phyloP scores from a whole-genome alignment of 176 grass and related monocot species.

The Carex littledalei region DNA sequence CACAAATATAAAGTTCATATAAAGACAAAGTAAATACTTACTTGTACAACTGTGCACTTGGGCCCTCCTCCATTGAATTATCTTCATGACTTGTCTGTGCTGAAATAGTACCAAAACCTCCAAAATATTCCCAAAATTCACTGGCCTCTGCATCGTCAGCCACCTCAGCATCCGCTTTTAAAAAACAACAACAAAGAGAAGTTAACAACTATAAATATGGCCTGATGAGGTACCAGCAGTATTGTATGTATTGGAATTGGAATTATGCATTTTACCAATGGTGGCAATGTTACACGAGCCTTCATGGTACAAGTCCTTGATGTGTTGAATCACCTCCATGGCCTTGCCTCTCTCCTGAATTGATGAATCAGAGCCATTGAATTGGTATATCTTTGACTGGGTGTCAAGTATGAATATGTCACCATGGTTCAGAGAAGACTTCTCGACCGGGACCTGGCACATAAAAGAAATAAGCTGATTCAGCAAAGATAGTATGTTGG shows the following conservation, averaged over 20 bases:
- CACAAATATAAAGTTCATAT: background rate
- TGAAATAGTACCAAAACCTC: slow-evolving; percentile 88
- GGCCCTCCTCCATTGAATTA: slow-evolving; percentile 26
- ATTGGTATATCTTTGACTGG: slow-evolving; percentile 94
- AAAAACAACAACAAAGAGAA: slow-evolving; percentile 1
- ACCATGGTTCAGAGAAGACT: slow-evolving; percentile 76
- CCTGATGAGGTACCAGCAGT: background rate
- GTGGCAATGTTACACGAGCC: slow-evolving; percentile 64
- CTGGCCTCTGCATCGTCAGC: slow-evolving; percentile 73
- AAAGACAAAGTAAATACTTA: slow-evolving; percentile 26
- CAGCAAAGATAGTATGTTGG: background rate
- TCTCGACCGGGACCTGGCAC: slow-evolving; percentile 68
- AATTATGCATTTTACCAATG: slow-evolving; percentile 49
- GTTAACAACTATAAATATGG: background rate
- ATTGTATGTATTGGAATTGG: background rate
- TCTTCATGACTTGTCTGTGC: slow-evolving; percentile 43
- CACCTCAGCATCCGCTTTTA: slow-evolving; percentile 71
- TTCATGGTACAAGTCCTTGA: slow-evolving; percentile 91
- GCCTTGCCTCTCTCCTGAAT: slow-evolving; percentile 96
- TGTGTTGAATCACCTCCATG: slow-evolving; percentile 91
- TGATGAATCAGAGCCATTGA: slow-evolving; percentile 82
- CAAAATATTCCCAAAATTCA: slow-evolving; percentile 95
- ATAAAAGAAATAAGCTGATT: background rate
- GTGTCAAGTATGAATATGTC: slow-evolving; percentile 98
- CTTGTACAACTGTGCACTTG: slow-evolving; percentile 46